Evolutionary conservation across 805 yeast genomes (phyloP).

Genomic region (Citeromyces matritensis): DNA sequence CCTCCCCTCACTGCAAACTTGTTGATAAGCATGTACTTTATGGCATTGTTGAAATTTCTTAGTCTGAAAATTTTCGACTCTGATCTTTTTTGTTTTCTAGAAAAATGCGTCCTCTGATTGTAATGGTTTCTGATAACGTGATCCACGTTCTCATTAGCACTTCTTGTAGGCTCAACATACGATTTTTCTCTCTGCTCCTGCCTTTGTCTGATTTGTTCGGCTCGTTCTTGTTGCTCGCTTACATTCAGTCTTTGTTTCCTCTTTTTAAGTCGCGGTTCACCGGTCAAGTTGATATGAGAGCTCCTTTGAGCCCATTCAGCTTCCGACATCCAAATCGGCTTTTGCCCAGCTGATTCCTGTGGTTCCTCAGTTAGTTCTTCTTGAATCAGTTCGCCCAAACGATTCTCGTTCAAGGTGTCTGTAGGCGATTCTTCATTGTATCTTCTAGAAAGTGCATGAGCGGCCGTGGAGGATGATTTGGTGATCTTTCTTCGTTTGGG

Average conservation of each 20-base stretch:
- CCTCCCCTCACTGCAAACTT: conserved; percentile 42
- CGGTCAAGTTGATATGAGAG: conserved; percentile 4
- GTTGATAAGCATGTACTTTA: conserved; percentile 73
- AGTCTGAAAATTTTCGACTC: conserved; percentile 76
- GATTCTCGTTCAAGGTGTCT: too few relatives aligned
- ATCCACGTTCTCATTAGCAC: conserved; percentile 21
- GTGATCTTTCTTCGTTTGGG: too few relatives aligned
- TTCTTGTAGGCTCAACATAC: conserved; percentile 6
- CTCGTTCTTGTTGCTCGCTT: conserved; percentile 7
- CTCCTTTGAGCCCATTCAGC: conserved; percentile 10
- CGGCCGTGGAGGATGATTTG: too few relatives aligned
- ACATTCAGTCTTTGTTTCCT: conserved; percentile 11
- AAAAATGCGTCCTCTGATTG: conserved; percentile 64
- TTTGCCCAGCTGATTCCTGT: conserved; percentile 2
- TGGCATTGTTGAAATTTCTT: conserved; percentile 82
- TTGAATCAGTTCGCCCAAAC: not conserved
- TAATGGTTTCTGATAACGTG: conserved; percentile 71
- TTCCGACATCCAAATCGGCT: conserved; percentile 19
- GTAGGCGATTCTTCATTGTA: too few relatives aligned
- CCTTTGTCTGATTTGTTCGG: conserved; percentile 12
- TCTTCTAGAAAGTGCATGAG: too few relatives aligned
- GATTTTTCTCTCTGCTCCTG: conserved; percentile 14
- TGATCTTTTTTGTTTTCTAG: conserved; percentile 47
- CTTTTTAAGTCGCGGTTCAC: conserved; percentile 9
- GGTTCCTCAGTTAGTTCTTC: not conserved